Evolutionary conservation across 2,329 filamentous ascomycete species (phyloP).

Genomic region (Hymenoscyphus repandus): DNA sequence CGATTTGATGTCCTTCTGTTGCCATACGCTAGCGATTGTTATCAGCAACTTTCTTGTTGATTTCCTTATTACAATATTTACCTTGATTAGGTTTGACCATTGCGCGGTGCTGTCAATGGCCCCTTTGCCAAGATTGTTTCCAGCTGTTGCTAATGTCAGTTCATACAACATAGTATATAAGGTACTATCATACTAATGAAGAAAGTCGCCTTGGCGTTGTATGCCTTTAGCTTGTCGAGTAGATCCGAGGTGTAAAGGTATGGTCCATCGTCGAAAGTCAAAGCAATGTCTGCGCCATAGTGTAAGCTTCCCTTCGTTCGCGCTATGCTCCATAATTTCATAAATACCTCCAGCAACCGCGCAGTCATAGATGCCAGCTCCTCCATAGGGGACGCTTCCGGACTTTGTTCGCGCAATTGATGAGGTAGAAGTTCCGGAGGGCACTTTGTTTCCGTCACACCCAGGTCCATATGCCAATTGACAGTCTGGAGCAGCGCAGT

Average conservation of each 20-base stretch:
- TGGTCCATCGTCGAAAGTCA: conserved; percentile 67
- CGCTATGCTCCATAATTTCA: conserved; percentile 41
- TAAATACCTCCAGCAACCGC: conserved; percentile 41
- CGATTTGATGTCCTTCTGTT: conserved; percentile 49
- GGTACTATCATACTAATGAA: conserved; percentile 44
- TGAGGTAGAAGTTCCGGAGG: conserved; percentile 50
- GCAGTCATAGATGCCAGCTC: conserved; percentile 51
- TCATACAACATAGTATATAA: not conserved
- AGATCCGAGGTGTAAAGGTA: conserved; percentile 55
- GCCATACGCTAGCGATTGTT: conserved; percentile 27
- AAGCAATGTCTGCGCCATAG: conserved; percentile 45
- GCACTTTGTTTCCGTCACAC: conserved; percentile 54
- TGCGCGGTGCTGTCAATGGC: conserved; percentile 26
- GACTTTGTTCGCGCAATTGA: conserved; percentile 43
- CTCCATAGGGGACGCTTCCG: conserved; percentile 51
- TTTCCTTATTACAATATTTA: not conserved
- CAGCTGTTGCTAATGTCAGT: conserved; percentile 29
- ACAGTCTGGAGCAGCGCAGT: conserved; percentile 58
- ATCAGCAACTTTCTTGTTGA: conserved; percentile 25
- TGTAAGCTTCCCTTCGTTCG: conserved; percentile 40
- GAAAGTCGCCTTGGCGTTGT: conserved; percentile 61
- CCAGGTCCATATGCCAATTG: conserved; percentile 54
- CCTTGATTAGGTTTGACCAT: conserved; percentile 41
- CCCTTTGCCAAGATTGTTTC: conserved; percentile 45
- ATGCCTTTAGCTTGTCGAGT: conserved; percentile 44